These are phyloP conservation scores for Dillenia suffruticosa DNA, from an alignment of 164 flowering plant species.

Conservation along the genomic window DNA sequence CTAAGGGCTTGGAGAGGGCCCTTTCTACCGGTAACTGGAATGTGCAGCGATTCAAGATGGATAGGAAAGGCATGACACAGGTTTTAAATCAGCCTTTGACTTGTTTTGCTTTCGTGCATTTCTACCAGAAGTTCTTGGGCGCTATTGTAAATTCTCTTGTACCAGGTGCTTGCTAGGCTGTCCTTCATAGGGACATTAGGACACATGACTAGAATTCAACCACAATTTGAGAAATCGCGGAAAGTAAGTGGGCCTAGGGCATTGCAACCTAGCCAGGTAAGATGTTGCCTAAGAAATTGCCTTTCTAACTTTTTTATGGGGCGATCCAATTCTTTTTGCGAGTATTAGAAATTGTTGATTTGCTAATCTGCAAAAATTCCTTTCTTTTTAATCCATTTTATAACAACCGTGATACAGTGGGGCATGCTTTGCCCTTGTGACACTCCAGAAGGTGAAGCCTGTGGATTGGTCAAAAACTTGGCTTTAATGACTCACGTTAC, in stretches of 20 bases:
- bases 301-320: no score
- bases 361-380: neutral
- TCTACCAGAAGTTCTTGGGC: neutral
- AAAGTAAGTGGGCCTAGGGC: slow-evolving; percentile 99
- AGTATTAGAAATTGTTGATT: neutral
- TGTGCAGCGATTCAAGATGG: slow-evolving; percentile 78
- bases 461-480: slow-evolving; percentile 94
- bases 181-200: slow-evolving; percentile 83
- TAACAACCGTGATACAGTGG: slow-evolving; percentile 51
- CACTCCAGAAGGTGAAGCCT: slow-evolving; percentile 99
- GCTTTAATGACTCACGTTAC: slow-evolving; percentile 98
- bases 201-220: slow-evolving; percentile 71
- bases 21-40: slow-evolving; percentile 92
- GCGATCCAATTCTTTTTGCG: no score
- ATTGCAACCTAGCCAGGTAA: slow-evolving; percentile 97
- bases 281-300: neutral
- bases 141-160: neutral
- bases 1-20: slow-evolving; percentile 71
- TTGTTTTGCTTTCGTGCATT: slow-evolving; percentile 3
- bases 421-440: slow-evolving; percentile 99
- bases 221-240: slow-evolving; percentile 94
- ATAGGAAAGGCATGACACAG: slow-evolving; percentile 92
- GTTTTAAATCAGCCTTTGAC: slow-evolving; percentile 21
- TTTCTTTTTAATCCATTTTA: neutral
- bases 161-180: slow-evolving; percentile 70